These are phyloP conservation scores for Amanita polypyramis DNA, from an alignment of 768 basidiomycete genomes.

Conservation along the genomic window DNA sequence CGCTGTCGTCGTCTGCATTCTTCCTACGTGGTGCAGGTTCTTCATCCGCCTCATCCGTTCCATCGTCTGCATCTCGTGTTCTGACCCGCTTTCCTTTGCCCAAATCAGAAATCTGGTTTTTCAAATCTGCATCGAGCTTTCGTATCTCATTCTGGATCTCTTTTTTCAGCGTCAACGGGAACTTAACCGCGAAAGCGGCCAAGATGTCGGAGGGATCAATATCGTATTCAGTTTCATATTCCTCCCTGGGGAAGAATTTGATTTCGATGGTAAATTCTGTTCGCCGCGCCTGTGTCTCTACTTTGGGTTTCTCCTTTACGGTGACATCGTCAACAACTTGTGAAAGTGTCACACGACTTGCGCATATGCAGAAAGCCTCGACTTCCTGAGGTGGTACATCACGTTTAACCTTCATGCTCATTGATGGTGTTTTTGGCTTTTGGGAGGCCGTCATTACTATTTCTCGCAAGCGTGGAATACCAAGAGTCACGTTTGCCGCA, in stretches of 20 bases:
- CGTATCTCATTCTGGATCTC: conserved; percentile 84
- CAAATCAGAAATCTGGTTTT: conserved; percentile 66
- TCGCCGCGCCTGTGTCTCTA: conserved; percentile 56
- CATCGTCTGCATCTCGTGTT: conserved; percentile 36
- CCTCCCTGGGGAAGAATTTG: conserved; percentile 75
- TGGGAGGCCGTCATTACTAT: conserved; percentile 98
- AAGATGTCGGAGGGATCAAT: conserved; percentile 66
- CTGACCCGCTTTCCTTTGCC: conserved; percentile 65
- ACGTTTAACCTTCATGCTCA: conserved; percentile 69
- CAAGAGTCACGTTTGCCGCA: conserved; percentile 97
- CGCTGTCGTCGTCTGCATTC: conserved; percentile 46
- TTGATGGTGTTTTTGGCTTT: conserved; percentile 91
- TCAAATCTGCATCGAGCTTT: conserved; percentile 69
- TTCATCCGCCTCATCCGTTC: conserved; percentile 46
- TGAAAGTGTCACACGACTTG: conserved; percentile 76
- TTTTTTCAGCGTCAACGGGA: conserved; percentile 73
- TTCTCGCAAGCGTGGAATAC: conserved; percentile 96
- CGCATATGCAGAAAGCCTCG: conserved; percentile 78
- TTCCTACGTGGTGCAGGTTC: conserved; percentile 17
- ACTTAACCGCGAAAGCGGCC: conserved; percentile 56
- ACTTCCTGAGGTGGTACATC: conserved; percentile 45
- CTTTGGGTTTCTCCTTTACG: conserved; percentile 69
- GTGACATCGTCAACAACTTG: conserved; percentile 77
- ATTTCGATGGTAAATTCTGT: conserved; percentile 77
- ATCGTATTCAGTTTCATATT: conserved; percentile 79